phyloP scores from a whole-genome alignment of 1,284 basidiomycete species.

The Cronartium quercuum region DNA sequence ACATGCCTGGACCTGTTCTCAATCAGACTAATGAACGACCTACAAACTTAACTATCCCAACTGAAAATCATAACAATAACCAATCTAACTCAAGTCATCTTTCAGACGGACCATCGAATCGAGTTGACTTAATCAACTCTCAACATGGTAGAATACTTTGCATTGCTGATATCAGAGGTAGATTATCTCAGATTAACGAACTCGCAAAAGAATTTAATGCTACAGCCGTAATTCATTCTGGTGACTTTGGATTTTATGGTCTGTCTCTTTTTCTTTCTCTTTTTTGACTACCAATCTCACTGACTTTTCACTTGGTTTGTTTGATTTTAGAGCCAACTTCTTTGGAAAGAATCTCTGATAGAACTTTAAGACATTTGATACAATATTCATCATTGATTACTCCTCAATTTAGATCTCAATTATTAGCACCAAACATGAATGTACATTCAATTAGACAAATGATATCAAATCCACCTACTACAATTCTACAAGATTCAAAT shows the following conservation, averaged over 20 bases:
- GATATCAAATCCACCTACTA: constrained; percentile 51
- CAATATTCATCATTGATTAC: constrained; percentile 97
- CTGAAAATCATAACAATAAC: too few relatives aligned
- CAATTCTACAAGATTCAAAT: constrained; percentile 53
- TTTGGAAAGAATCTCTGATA: constrained; percentile 44
- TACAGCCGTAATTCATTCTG: constrained; percentile 93
- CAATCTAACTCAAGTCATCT: neutral
- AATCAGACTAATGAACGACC: too few relatives aligned
- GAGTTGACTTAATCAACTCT: constrained; percentile 44
- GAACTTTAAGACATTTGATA: constrained; percentile 80
- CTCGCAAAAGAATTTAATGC: constrained; percentile 81
- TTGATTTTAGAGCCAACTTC: constrained; percentile 42
- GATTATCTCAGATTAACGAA: constrained; percentile 69
- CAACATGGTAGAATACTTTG: constrained; percentile 74
- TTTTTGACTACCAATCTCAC: neutral
- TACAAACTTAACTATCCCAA: too few relatives aligned
- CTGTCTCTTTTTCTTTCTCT: constrained; percentile 52
- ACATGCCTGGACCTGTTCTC: too few relatives aligned
- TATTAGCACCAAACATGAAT: constrained; percentile 50
- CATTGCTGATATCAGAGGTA: constrained; percentile 87
- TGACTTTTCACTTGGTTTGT: neutral
- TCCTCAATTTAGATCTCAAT: constrained; percentile 68
- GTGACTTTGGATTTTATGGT: constrained; percentile 98
- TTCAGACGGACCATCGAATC: constrained; percentile 37
- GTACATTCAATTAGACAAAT: constrained; percentile 43